Percentiles rank a stretch among this genome's conserved stretches.
phyloP scores from a whole-genome alignment of 257 asterid genomes.

The Voacanga thouarsii region DNA sequence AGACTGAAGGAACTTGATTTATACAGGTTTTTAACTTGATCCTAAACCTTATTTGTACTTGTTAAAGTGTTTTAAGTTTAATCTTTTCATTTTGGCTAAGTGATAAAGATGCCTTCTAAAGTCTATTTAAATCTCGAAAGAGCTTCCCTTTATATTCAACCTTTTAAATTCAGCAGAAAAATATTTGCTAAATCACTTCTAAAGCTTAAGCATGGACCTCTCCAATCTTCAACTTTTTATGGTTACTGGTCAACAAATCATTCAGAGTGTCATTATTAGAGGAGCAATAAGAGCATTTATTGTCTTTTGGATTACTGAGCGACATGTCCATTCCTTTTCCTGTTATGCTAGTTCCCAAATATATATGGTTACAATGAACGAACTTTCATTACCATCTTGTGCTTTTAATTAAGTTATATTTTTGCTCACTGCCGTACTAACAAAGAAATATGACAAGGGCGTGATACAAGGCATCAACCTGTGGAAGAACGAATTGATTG shows the following conservation, averaged over 20 bases:
- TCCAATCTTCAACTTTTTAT: too few relatives aligned
- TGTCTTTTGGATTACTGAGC: too few relatives aligned
- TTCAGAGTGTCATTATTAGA: background rate
- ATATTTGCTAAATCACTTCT: too few relatives aligned
- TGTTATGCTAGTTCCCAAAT: background rate
- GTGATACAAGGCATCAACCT: too few relatives aligned
- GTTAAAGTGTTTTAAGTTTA: background rate
- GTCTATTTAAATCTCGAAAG: background rate
- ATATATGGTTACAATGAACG: background rate
- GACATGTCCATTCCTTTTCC: too few relatives aligned
- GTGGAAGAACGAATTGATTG: too few relatives aligned
- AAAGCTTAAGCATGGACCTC: too few relatives aligned
- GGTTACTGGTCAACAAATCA: background rate
- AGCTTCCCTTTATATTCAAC: background rate
- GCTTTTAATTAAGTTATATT: background rate
- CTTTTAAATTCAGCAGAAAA: background rate
- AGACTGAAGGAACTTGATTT: constrained; percentile 35
- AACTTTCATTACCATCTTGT: background rate
- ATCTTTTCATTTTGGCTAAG: background rate
- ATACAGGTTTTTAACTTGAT: constrained; percentile 28
- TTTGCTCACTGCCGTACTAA: background rate
- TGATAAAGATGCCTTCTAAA: background rate
- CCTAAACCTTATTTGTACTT: background rate
- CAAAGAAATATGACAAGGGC: too few relatives aligned
- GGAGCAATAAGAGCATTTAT: background rate